A percentile compares a stretch with the other conserved stretches of the same genome.
Conservation (phyloP, 2,329 filamentous ascomycete species). For the Sporothrix curviconia region DNA sequence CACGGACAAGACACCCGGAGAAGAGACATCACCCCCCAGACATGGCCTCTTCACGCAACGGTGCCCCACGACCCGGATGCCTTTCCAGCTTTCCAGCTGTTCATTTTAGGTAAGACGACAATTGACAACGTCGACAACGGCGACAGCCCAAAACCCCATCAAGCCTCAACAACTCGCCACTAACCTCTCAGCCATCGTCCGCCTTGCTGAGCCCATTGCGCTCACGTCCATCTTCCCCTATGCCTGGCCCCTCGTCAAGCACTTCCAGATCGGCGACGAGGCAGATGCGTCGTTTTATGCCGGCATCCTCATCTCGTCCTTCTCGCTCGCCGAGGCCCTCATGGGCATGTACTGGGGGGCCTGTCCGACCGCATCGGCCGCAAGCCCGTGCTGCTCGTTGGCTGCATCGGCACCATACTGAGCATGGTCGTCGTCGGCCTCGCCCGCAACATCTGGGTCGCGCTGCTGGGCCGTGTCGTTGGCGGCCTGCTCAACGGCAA, state of each 20-base stretch:
- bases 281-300: constrained; percentile 81
- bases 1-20: neutral
- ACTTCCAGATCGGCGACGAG: constrained; percentile 64
- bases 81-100: constrained; percentile 77
- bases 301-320: constrained; percentile 79
- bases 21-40: constrained; percentile 23
- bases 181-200: constrained; percentile 66
- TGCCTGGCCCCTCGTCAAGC: constrained; percentile 75
- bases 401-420: constrained; percentile 73
- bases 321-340: constrained; percentile 71
- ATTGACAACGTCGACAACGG: too few species aligned
- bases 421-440: constrained; percentile 80
- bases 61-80: constrained; percentile 57
- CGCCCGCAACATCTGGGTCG: constrained; percentile 76
- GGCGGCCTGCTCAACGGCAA: constrained; percentile 87
- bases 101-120: constrained; percentile 65
- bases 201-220: constrained; percentile 85
- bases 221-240: constrained; percentile 92
- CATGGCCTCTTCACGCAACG: constrained; percentile 48
- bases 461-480: constrained; percentile 65
- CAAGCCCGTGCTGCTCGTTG: constrained; percentile 77
- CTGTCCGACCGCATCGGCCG: constrained; percentile 76
- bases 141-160: neutral
- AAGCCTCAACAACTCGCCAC: neutral
- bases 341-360: constrained; percentile 87